Percentiles rank a stretch among this genome's conserved stretches.
Evolutionary conservation across 768 basidiomycete genomes (phyloP).

Genomic region (Erythrobasidium yunnanense): DNA sequence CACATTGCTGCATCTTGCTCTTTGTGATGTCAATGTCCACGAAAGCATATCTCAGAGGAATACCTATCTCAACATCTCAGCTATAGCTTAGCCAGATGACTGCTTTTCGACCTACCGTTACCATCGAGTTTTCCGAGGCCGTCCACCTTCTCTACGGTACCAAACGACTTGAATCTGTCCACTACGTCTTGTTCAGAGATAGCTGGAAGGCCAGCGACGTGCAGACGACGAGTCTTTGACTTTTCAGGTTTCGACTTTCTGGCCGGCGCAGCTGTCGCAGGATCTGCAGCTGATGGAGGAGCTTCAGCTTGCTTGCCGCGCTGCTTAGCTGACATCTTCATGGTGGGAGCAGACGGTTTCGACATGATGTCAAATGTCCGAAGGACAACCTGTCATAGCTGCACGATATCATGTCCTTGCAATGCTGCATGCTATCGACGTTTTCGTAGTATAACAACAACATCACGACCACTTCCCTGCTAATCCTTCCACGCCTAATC

Average conservation of each 20-base stretch:
- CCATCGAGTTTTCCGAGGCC: slow-evolving; percentile 20
- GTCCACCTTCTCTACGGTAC: slow-evolving; percentile 7
- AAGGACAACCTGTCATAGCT: too few relatives aligned
- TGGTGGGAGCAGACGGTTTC: too few relatives aligned
- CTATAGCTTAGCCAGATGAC: background rate
- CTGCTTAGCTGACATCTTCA: background rate
- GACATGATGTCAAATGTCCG: too few relatives aligned
- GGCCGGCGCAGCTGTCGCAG: background rate
- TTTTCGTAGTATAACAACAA: too few relatives aligned
- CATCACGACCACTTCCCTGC: too few relatives aligned
- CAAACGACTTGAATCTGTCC: slow-evolving; percentile 23
- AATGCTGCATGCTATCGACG: too few relatives aligned
- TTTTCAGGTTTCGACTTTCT: slow-evolving; percentile 17
- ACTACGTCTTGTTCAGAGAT: slow-evolving; percentile 17
- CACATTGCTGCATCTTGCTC: slow-evolving; percentile 19
- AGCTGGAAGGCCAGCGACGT: slow-evolving; percentile 16
- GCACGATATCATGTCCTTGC: too few relatives aligned
- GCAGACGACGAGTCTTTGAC: slow-evolving; percentile 14
- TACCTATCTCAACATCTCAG: background rate
- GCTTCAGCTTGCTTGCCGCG: background rate
- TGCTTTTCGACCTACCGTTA: background rate
- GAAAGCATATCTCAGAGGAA: slow-evolving; percentile 17
- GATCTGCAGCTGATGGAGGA: background rate
- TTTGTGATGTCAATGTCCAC: slow-evolving; percentile 21
- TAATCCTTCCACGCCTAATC: too few relatives aligned